Conservation (phyloP, 257 asterid species). For the Apocynum venetum region DNA sequence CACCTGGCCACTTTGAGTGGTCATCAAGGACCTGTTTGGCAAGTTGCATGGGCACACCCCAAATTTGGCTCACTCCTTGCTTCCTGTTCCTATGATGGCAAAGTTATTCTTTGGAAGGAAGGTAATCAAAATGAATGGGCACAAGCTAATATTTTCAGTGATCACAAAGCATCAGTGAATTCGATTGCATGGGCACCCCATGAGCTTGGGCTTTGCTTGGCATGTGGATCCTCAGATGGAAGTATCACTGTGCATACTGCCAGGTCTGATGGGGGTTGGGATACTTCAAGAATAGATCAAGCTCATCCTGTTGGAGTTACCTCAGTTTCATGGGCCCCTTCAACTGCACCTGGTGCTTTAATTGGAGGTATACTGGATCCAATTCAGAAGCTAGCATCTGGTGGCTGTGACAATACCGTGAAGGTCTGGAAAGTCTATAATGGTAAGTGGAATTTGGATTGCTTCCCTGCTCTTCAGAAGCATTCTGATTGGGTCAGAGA, state of each 20-base stretch:
- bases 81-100: slow-evolving; percentile 88
- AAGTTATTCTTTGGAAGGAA: slow-evolving; percentile 89
- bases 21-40: slow-evolving; percentile 96
- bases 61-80: slow-evolving; percentile 83
- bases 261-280: slow-evolving; percentile 81
- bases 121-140: slow-evolving; percentile 75
- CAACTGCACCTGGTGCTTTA: slow-evolving; percentile 75
- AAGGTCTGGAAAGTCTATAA: slow-evolving; percentile 81
- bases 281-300: slow-evolving; percentile 73
- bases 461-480: slow-evolving; percentile 83
- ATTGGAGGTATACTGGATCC: slow-evolving; percentile 66
- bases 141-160: slow-evolving; percentile 61
- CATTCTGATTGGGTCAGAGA: slow-evolving; percentile 93
- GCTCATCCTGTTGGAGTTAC: slow-evolving; percentile 97
- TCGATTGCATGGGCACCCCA: slow-evolving; percentile 96
- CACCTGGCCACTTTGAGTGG: slow-evolving; percentile 79
- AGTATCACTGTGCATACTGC: slow-evolving; percentile 64
- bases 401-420: slow-evolving; percentile 89
- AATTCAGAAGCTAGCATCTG: slow-evolving; percentile 85
- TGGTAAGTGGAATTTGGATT: slow-evolving; percentile 89
- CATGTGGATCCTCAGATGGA: slow-evolving; percentile 94
- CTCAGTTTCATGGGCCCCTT: slow-evolving; percentile 94
- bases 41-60: slow-evolving; percentile 93
- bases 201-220: slow-evolving; percentile 83
- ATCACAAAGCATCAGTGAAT: slow-evolving; percentile 82